Percentiles rank a stretch among this genome's conserved stretches.
Evolutionary conservation across 2,329 filamentous ascomycete genomes (phyloP).

Genomic region (Berkeleyomyces basicola): DNA sequence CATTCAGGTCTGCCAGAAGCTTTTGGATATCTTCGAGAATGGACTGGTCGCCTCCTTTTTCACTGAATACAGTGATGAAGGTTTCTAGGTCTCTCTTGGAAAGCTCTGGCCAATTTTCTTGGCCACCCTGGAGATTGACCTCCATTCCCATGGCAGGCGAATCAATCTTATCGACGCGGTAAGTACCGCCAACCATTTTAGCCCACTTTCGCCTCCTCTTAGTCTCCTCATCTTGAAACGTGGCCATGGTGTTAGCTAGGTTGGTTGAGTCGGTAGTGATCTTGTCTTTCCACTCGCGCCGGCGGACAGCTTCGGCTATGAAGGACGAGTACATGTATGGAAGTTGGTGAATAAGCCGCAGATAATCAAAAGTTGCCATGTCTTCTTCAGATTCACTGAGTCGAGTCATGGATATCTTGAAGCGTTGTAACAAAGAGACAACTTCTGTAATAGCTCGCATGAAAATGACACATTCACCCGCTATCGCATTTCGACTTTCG

Average conservation of each 20-base stretch:
- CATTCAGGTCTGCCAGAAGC: conserved; percentile 61
- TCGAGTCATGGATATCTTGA: conserved; percentile 51
- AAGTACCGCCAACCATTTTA: conserved; percentile 62
- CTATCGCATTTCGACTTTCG: conserved; percentile 51
- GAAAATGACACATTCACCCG: conserved; percentile 47
- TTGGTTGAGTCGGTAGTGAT: conserved; percentile 74
- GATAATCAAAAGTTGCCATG: conserved; percentile 61
- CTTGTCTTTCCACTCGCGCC: conserved; percentile 83
- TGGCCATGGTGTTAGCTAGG: conserved; percentile 79
- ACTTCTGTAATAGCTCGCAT: conserved; percentile 68
- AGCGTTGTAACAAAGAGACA: conserved; percentile 23
- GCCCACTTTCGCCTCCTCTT: conserved; percentile 82
- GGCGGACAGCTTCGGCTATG: conserved; percentile 66
- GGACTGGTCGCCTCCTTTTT: conserved; percentile 45
- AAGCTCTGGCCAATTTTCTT: conserved; percentile 67
- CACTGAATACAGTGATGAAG: conserved; percentile 51
- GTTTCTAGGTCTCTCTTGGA: conserved; percentile 59
- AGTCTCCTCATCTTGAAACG: conserved; percentile 83
- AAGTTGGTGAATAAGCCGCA: conserved; percentile 65
- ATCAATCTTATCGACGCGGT: conserved; percentile 49
- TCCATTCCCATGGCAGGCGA: conserved; percentile 61
- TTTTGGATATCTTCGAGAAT: conserved; percentile 58
- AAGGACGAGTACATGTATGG: conserved; percentile 85
- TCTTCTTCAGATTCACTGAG: conserved; percentile 61
- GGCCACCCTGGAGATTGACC: conserved; percentile 67